A percentile compares a stretch with the other conserved stretches of the same genome.
phyloP scores from a whole-genome alignment of 306 rosid genomes.

The Vigna hirtella region DNA sequence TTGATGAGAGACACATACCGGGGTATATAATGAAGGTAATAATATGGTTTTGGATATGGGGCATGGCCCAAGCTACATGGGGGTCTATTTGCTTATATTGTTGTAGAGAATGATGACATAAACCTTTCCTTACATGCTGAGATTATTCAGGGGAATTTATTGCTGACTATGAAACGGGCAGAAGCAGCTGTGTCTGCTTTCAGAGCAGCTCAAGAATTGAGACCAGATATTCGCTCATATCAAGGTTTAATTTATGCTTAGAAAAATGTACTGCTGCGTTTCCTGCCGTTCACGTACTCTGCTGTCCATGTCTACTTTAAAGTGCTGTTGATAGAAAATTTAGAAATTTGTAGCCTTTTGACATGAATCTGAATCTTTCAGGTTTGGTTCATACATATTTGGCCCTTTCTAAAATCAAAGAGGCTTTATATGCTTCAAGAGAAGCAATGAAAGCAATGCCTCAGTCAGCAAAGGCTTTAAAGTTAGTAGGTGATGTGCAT shows the following conservation, averaged over 20 bases:
- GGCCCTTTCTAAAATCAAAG: conserved; percentile 86
- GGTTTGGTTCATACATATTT: conserved; percentile 96
- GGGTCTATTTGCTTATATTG: conserved; percentile 18
- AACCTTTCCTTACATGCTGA: conserved; percentile 22
- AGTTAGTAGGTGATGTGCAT: conserved; percentile 97
- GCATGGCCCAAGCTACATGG: not conserved
- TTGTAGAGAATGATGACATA: conserved; percentile 18
- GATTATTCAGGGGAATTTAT: conserved; percentile 74
- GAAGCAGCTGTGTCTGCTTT: conserved; percentile 91
- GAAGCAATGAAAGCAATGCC: conserved; percentile 99
- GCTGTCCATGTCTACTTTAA: conserved; percentile 26
- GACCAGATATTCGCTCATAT: conserved; percentile 98
- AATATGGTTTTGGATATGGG: conserved; percentile 34
- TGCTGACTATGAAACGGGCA: conserved; percentile 80
- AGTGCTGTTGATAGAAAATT: conserved; percentile 36
- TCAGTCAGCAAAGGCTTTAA: conserved; percentile 97
- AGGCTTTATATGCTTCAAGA: conserved; percentile 95
- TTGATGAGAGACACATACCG: conserved; percentile 91
- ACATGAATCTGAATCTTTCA: conserved; percentile 52
- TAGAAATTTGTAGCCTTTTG: conserved; percentile 35
- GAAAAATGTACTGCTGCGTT: conserved; percentile 36
- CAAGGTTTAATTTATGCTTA: conserved; percentile 68
- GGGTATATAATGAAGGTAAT: conserved; percentile 95
- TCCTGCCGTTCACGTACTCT: conserved; percentile 32
- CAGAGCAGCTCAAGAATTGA: conserved; percentile 96